Base-by-base conservation (phyloP, 2,329 filamentous ascomycete species). In the Hypoxylon sp. region DNA sequence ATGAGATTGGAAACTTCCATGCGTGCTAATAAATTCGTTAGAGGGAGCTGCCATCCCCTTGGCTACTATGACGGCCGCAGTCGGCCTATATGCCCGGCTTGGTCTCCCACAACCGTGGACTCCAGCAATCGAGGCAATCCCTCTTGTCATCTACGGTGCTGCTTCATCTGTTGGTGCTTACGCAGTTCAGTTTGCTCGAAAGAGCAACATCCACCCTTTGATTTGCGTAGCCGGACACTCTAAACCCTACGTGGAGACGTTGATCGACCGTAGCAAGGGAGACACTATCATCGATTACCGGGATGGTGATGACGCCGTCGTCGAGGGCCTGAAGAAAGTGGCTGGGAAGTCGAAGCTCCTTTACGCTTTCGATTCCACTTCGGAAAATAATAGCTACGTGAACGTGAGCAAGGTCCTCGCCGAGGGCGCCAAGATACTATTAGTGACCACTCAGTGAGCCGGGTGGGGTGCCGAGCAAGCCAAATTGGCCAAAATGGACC, bases 241-340 rank as follows among this genome's bases (percentile, higher is more conserved):
- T 5, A 77, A 77, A 8, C 72, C 82, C 2, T 85, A 85, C 70
- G 87, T 90, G 3, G 80, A 86, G 74, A 76, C 73, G 0, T 78
- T 89, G 33, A 83, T 90, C 60, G 84, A 88, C 73, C 75, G 76
- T 9, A 77, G 75, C 56, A 86, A 86, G 73, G 88, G 88, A 42
- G 88, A 91, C 72, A 78, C 80, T 0, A 79, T 91, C 22, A 75
- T 91, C 63, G 88, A 91, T 79, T 90, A 91, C 77, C 86, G 89
- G 26, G 75, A 81, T 0, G 88, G 88, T 9, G 82, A 86, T 59
- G 85, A 86, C 0, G 81, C 82, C 1, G 80, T 90, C 5, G 79
- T 87, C 0, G 71, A 77, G 60, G 77, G 78, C 70, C 79, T 82
- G 37, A 78, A 81, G 13, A 71, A 82, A 82, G 2, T 78, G 84